Evolutionary conservation across 2,329 filamentous ascomycete genomes (phyloP), one percentile per base, ranked within the genome.

Genomic region (Hymenoscyphus salicellus): DNA sequence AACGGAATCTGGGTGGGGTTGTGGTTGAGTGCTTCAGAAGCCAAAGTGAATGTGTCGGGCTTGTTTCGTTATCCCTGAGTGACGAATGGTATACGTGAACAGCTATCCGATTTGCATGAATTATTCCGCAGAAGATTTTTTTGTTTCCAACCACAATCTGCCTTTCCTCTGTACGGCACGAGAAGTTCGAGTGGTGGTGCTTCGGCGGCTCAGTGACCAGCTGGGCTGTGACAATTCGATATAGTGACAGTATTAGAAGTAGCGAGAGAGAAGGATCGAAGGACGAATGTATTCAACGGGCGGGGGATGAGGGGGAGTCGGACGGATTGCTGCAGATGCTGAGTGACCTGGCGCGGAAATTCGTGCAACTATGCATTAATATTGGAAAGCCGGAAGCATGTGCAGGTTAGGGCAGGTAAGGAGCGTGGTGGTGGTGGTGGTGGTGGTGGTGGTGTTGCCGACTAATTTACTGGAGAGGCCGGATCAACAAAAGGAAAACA

Each of bases 321-420:
- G 46, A 63, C 65, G 67, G 70, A 66, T 62, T 38, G 65, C n/a
- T 69, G 68, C 66, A 69, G 68, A 62, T 59, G 65, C 58, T 65
- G 65, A 61, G 62, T 63, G 46, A 65, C 41, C 36, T 36, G 63
- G 59, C 33, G 58, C 63, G 62, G 63, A 67, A 64, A 64, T 65
- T 66, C 61, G 67, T 65, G 61, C 62, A 60, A 65, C 62, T 38
- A 62, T 65, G 64, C 65, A 69, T 68, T 62, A 69, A 68, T 28
- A 41, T 61, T 56, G 62, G 60, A 46, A 43, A 60, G 43, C 28
- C 43, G 32, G 20, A 11, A 23, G 32, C 57, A n/a, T n/a, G 26
- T 43, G 41, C 38, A 49, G 38, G 16, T 52, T 16, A 36, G 28
- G 28, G 33, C 38, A 58, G 33, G 61, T 58, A 62, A 62, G 28